Evolutionary conservation across 768 basidiomycete genomes (phyloP).

Genomic region (Phlegmacium glaucopus): DNA sequence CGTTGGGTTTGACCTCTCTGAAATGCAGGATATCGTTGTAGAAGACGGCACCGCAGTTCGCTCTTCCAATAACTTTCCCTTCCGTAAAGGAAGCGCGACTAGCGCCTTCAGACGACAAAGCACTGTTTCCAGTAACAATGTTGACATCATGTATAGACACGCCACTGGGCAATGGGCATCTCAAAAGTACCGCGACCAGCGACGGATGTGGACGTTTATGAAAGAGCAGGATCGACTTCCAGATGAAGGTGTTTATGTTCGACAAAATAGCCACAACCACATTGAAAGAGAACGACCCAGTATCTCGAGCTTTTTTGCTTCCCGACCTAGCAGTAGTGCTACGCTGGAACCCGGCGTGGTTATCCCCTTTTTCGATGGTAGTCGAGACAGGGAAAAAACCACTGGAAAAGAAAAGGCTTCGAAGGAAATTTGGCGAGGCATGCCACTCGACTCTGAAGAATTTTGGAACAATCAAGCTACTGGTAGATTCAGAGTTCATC

Average conservation of each 20-base stretch:
- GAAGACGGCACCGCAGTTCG: slow-evolving; percentile 8
- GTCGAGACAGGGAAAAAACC: slow-evolving; percentile 8
- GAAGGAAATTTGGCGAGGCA: slow-evolving; percentile 41
- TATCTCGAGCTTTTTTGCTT: slow-evolving; percentile 25
- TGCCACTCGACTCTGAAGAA: slow-evolving; percentile 53
- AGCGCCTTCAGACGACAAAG: slow-evolving; percentile 37
- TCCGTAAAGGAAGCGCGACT: slow-evolving; percentile 19
- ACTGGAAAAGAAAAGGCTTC: slow-evolving; percentile 23
- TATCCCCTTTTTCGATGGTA: slow-evolving; percentile 12
- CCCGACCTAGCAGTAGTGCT: slow-evolving; percentile 26
- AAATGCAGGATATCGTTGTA: slow-evolving; percentile 26
- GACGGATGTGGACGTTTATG: slow-evolving; percentile 57
- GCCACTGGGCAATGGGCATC: slow-evolving; percentile 39
- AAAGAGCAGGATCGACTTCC: slow-evolving; percentile 40
- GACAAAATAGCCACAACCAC: slow-evolving; percentile 4
- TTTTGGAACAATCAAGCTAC: slow-evolving; percentile 63
- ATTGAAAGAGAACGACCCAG: slow-evolving; percentile 18
- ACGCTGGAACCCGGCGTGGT: slow-evolving; percentile 12
- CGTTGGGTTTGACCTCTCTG: slow-evolving; percentile 21
- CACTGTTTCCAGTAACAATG: slow-evolving; percentile 37
- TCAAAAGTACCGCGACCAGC: slow-evolving; percentile 38
- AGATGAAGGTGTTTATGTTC: slow-evolving; percentile 7
- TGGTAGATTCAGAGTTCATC: slow-evolving; percentile 61
- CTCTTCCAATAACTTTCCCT: slow-evolving; percentile 11
- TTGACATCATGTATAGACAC: slow-evolving; percentile 38